These are phyloP conservation scores for Cercospora sp. DNA, from an alignment of 2,329 filamentous ascomycete species.

Conservation along the genomic window DNA sequence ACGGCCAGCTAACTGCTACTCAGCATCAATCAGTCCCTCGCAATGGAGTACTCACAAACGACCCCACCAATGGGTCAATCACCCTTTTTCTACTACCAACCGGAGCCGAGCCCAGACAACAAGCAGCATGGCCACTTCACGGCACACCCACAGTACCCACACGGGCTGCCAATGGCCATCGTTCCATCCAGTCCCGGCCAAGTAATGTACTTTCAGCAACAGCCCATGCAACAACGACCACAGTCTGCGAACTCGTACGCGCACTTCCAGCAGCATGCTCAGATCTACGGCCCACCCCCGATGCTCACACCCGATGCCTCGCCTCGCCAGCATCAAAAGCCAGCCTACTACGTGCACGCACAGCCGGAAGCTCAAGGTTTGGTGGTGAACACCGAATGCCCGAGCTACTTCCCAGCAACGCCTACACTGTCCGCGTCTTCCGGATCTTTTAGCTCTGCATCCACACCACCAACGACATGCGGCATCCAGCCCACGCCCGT, in stretches of 20 bases:
- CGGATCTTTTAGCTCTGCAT: slow-evolving; percentile 79
- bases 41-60: slow-evolving; percentile 46
- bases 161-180: slow-evolving; percentile 46
- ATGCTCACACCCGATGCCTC: slow-evolving; percentile 75
- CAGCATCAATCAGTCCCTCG: slow-evolving; percentile 21
- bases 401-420: slow-evolving; percentile 76
- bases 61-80: slow-evolving; percentile 63
- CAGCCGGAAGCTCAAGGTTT: slow-evolving; percentile 49
- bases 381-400: slow-evolving; percentile 71
- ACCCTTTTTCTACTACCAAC: slow-evolving; percentile 84
- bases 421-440: slow-evolving; percentile 79
- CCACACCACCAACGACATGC: slow-evolving; percentile 75
- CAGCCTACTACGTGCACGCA: slow-evolving; percentile 63
- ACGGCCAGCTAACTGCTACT: slow-evolving; percentile 25
- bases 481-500: slow-evolving; percentile 80
- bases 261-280: slow-evolving; percentile 44
- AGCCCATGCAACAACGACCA: slow-evolving; percentile 44
- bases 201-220: slow-evolving; percentile 58
- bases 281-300: slow-evolving; percentile 59
- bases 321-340: slow-evolving; percentile 73
- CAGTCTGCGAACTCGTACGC: slow-evolving; percentile 37
- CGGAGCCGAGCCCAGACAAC: slow-evolving; percentile 70
- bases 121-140: slow-evolving; percentile 76
- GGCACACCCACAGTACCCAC: slow-evolving; percentile 52
- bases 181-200: slow-evolving; percentile 50